A percentile compares a stretch with the other conserved stretches of the same genome.
Conservation (phyloP, 2,329 filamentous ascomycete genomes). For the Ophiocordyceps camponoti-leonardi region DNA sequence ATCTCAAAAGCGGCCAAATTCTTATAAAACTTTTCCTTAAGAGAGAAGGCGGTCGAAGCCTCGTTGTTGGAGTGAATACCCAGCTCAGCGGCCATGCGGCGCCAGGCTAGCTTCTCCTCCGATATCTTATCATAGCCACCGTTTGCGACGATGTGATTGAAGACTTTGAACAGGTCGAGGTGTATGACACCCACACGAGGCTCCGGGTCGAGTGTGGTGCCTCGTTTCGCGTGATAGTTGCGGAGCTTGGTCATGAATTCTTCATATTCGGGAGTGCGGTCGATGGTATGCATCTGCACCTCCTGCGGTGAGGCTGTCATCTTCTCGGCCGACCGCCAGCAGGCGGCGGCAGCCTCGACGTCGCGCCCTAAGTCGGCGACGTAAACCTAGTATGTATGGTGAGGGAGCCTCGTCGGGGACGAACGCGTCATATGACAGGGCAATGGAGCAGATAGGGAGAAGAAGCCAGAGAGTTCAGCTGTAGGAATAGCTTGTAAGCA, state of each 20-base stretch:
- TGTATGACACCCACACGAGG: conserved; percentile 65
- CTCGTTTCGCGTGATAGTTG: conserved; percentile 62
- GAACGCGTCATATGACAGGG: not conserved
- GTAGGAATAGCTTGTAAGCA: too few relatives aligned
- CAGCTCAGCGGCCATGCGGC: conserved; percentile 60
- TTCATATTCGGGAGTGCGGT: conserved; percentile 53
- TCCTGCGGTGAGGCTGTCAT: conserved; percentile 15
- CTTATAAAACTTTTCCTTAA: conserved; percentile 83
- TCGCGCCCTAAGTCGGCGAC: not conserved
- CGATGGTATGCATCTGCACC: conserved; percentile 27
- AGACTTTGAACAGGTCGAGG: conserved; percentile 63
- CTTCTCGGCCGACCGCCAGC: not conserved
- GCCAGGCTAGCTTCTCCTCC: conserved; percentile 73
- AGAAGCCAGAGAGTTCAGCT: too few relatives aligned
- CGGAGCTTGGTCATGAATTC: conserved; percentile 60
- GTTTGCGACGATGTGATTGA: conserved; percentile 56
- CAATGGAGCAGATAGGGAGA: not conserved
- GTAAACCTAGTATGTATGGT: not conserved
- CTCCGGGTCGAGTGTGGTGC: conserved; percentile 62
- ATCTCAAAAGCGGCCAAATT: conserved; percentile 82
- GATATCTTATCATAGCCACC: conserved; percentile 79
- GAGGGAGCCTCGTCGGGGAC: not conserved
- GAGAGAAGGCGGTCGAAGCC: conserved; percentile 66
- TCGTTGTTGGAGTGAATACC: conserved; percentile 59
- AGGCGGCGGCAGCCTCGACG: not conserved